These are phyloP conservation scores for Boeremia exigua DNA, from an alignment of 2,329 filamentous ascomycete genomes.

Conservation along the genomic window DNA sequence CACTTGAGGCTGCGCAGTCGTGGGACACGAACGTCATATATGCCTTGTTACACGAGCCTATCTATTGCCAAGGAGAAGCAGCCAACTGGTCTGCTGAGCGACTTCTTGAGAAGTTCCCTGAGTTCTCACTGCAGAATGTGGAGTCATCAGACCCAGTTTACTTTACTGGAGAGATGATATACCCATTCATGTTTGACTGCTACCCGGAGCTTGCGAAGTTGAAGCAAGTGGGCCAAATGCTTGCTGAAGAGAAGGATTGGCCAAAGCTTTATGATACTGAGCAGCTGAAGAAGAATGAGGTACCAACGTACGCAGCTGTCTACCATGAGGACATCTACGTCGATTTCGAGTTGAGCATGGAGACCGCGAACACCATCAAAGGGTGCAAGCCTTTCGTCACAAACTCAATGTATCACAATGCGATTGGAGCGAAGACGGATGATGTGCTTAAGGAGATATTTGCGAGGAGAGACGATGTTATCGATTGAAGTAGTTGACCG, in stretches of 20 bases:
- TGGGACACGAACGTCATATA: slow-evolving; percentile 85
- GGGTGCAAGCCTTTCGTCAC: slow-evolving; percentile 83
- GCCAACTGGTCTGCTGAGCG: slow-evolving; percentile 79
- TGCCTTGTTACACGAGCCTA: slow-evolving; percentile 83
- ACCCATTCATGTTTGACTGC: slow-evolving; percentile 81
- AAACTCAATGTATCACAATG: slow-evolving; percentile 87
- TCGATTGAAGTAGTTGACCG: slow-evolving; percentile 53
- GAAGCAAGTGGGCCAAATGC: slow-evolving; percentile 69
- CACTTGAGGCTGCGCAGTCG: slow-evolving; percentile 69
- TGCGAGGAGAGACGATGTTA: slow-evolving; percentile 72
- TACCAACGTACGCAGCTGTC: slow-evolving; percentile 84
- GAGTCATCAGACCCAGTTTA: slow-evolving; percentile 63
- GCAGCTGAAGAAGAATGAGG: slow-evolving; percentile 75
- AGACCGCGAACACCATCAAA: slow-evolving; percentile 76
- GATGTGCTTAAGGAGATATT: slow-evolving; percentile 81
- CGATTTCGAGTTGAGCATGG: slow-evolving; percentile 73
- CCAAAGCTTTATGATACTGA: slow-evolving; percentile 75
- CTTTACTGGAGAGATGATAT: slow-evolving; percentile 95
- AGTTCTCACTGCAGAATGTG: slow-evolving; percentile 51
- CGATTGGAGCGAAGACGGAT: slow-evolving; percentile 72
- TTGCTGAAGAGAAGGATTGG: slow-evolving; percentile 76
- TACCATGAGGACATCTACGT: slow-evolving; percentile 95
- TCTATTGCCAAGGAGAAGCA: slow-evolving; percentile 75
- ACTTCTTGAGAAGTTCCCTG: slow-evolving; percentile 59
- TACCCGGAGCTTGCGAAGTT: slow-evolving; percentile 77